A percentile compares a stretch with the other conserved stretches of the same genome.
Conservation (phyloP, 495 filamentous ascomycete genomes). For the Lophium mytilinum region DNA sequence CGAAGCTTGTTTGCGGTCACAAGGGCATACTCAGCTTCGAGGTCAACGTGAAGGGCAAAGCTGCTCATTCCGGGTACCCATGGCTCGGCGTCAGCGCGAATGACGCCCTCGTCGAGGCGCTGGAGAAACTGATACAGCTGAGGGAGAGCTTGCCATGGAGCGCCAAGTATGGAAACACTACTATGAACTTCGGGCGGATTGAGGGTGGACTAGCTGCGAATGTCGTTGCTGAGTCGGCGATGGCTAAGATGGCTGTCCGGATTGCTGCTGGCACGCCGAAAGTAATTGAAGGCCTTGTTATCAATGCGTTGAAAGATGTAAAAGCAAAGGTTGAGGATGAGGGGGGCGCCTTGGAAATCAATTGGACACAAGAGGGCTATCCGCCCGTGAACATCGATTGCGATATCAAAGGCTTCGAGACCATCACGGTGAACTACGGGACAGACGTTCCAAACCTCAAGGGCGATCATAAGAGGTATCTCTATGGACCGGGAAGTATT, state of each 20-base stretch:
- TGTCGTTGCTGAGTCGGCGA: conserved; percentile 69
- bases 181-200: conserved; percentile 73
- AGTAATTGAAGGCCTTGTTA: conserved; percentile 47
- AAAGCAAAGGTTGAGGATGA: conserved; percentile 36
- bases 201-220: conserved; percentile 81
- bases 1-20: conserved; percentile 78
- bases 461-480: conserved; percentile 67
- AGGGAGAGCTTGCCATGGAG: conserved; percentile 57
- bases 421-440: conserved; percentile 77
- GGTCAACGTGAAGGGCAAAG: conserved; percentile 61
- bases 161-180: conserved; percentile 74
- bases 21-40: conserved; percentile 67
- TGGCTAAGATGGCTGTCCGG: conserved; percentile 58
- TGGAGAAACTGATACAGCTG: conserved; percentile 53
- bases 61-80: conserved; percentile 85
- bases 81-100: conserved; percentile 75
- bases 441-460: conserved; percentile 79
- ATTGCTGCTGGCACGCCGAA: conserved; percentile 63
- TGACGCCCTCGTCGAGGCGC: conserved; percentile 59
- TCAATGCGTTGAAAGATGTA: conserved; percentile 43
- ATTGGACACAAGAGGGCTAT: conserved; percentile 52
- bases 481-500: conserved; percentile 86
- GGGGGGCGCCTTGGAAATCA: conserved; percentile 50
- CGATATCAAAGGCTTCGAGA: conserved; percentile 77
- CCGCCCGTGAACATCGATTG: conserved; percentile 67